Evolutionary conservation across 179 eudicot genomes (phyloP), one percentile per base, ranked within the genome.

Genomic region (Nepenthes alata): DNA sequence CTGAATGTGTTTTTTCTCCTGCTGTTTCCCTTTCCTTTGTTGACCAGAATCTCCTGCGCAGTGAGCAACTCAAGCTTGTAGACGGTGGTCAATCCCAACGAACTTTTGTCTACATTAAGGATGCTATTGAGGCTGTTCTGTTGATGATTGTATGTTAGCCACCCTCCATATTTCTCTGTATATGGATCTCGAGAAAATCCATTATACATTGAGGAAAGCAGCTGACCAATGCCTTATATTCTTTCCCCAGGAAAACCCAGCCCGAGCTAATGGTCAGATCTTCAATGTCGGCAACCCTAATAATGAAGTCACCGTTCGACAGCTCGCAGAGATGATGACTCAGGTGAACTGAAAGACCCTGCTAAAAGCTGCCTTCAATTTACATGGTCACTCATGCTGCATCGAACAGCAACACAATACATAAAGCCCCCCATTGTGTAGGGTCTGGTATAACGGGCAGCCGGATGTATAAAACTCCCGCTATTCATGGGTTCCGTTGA

Each of bases 231-330:
- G 54, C 56, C 38, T 11, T 37, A 34, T 14, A 4, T 5, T 10
- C 58, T 14, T 6, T 5, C 57, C 36, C 47, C 61, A 65, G 68
- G 68, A 65, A 65, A 65, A 65, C 54, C 68, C 68, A 47, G 41
- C 60, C 35, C 45, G 61, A 58, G 68, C 68, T 55, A 65, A 65
- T 65, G 68, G 68, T 34, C 68, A 65, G 25, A 65, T 65, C 58
- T 57, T 65, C 47, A 65, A 65, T 65, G 68, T 65, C 12, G 68
- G 68, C 11, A 65, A 65, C 35, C 68, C 68, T 35, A 65, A 56
- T 53, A 65, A 65, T 65, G 68, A 65, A 65, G 68, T 65, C 35
- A 65, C 68, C 47, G 68, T 65, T 56, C 53, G 61, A 48, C 68
- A 65, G 47, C 68, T 65, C 47, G 68, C 68, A 13, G 68, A 65